These are phyloP conservation scores for Phoma sp. DNA, from an alignment of 2,329 filamentous ascomycete genomes.

Conservation along the genomic window DNA sequence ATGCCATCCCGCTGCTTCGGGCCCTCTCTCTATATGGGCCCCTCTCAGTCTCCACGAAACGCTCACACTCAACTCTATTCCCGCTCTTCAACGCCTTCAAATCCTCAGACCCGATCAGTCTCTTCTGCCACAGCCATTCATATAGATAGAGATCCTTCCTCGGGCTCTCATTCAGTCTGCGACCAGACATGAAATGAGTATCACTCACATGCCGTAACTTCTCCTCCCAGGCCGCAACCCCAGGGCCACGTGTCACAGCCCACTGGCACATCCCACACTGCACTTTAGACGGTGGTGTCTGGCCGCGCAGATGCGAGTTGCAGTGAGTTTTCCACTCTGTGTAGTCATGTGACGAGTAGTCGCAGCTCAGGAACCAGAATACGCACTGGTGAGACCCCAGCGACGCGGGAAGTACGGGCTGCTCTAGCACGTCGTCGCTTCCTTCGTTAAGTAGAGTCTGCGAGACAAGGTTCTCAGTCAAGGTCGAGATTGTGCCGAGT, in stretches of 20 bases:
- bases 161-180: constrained; percentile 27
- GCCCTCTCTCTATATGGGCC: no score
- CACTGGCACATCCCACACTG: constrained; percentile 40
- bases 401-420: constrained; percentile 27
- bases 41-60: no score
- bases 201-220: constrained; percentile 39
- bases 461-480: constrained; percentile 31
- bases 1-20: no score
- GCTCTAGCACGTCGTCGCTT: background rate
- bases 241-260: background rate
- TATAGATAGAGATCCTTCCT: constrained; percentile 40
- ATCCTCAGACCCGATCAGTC: constrained; percentile 40
- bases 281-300: constrained; percentile 37
- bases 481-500: constrained; percentile 10
- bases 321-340: constrained; percentile 42
- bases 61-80: constrained; percentile 9
- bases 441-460: constrained; percentile 31
- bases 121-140: constrained; percentile 37
- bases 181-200: constrained; percentile 31
- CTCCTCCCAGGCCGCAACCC: constrained; percentile 23
- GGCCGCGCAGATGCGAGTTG: constrained; percentile 40
- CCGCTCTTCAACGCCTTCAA: constrained; percentile 42
- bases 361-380: constrained; percentile 44
- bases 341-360: constrained; percentile 24
- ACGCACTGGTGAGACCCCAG: constrained; percentile 23